Evolutionary conservation across 2,329 filamentous ascomycete species (phyloP).

Genomic region (Cercospora brassicicola): DNA sequence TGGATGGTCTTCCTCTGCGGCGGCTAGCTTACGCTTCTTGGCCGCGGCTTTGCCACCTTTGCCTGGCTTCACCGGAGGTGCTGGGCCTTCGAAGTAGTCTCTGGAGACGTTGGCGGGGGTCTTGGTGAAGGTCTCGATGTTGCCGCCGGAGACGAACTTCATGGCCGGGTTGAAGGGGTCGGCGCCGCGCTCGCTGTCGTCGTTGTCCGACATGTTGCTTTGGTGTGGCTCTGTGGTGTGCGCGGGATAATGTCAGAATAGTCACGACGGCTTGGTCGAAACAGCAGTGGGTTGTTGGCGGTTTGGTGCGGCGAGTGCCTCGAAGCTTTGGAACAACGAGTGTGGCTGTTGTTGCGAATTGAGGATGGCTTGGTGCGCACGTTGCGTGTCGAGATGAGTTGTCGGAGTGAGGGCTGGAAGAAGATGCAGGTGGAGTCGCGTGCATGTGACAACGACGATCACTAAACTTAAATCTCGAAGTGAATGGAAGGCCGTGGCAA

Average conservation of each 20-base stretch:
- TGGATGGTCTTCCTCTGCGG: not conserved
- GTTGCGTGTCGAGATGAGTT: not conserved
- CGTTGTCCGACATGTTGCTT: not conserved
- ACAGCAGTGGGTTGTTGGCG: not conserved
- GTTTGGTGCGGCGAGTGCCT: not conserved
- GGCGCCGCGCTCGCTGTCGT: conserved; percentile 1
- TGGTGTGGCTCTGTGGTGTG: not conserved
- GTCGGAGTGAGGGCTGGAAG: not conserved
- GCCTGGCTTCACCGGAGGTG: not conserved
- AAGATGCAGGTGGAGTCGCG: not conserved
- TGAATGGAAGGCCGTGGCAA: not conserved
- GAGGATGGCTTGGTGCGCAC: not conserved
- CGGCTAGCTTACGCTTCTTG: conserved; percentile 22
- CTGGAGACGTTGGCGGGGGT: conserved; percentile 26
- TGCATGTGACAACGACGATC: not conserved
- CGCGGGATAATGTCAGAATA: not conserved
- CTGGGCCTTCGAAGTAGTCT: conserved; percentile 19
- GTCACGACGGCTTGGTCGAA: not conserved
- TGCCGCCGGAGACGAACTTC: conserved; percentile 22
- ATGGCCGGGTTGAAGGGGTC: conserved; percentile 16
- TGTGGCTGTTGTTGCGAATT: not conserved
- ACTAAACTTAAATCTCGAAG: not conserved
- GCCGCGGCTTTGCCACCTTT: not conserved
- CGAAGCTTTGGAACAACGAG: not conserved
- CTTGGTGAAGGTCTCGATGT: conserved; percentile 22